phyloP scores from a whole-genome alignment of 768 basidiomycete species.

The Leccinum fibrillosum region DNA sequence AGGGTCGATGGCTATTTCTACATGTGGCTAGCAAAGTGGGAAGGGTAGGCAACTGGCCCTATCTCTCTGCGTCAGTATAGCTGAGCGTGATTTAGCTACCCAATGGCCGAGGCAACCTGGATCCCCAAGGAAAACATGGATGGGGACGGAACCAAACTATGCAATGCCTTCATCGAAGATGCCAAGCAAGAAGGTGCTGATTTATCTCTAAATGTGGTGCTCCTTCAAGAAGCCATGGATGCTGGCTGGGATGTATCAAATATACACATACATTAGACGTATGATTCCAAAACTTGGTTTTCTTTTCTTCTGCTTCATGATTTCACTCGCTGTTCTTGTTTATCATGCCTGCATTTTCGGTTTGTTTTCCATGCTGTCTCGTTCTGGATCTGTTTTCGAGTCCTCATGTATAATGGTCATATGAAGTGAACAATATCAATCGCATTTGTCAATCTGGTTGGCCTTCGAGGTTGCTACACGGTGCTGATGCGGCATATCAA shows the following conservation, averaged over 20 bases:
- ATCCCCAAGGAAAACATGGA: conserved; percentile 28
- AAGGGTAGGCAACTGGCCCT: conserved; percentile 22
- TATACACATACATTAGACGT: no score
- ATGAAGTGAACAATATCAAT: neutral
- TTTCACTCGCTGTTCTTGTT: no score
- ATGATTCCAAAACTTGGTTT: neutral
- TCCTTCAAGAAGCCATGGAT: conserved; percentile 23
- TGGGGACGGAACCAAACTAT: conserved; percentile 15
- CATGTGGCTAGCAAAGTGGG: conserved; percentile 33
- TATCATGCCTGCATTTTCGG: neutral
- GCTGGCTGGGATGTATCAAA: conserved; percentile 14
- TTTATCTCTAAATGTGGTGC: conserved; percentile 11
- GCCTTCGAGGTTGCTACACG: no score
- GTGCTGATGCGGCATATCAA: no score
- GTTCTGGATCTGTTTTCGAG: neutral
- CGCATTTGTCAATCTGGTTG: neutral
- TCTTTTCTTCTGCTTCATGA: no score
- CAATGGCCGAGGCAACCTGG: conserved; percentile 29
- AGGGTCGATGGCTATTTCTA: conserved; percentile 10
- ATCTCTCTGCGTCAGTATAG: neutral
- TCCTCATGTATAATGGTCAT: neutral
- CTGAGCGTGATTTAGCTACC: conserved; percentile 16
- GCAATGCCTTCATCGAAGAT: conserved; percentile 15
- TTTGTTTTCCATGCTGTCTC: neutral
- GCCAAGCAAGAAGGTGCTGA: conserved; percentile 19